These are phyloP conservation scores for Colletotrichum tamarilloi DNA, from an alignment of 2,329 filamentous ascomycete genomes.

Conservation along the genomic window DNA sequence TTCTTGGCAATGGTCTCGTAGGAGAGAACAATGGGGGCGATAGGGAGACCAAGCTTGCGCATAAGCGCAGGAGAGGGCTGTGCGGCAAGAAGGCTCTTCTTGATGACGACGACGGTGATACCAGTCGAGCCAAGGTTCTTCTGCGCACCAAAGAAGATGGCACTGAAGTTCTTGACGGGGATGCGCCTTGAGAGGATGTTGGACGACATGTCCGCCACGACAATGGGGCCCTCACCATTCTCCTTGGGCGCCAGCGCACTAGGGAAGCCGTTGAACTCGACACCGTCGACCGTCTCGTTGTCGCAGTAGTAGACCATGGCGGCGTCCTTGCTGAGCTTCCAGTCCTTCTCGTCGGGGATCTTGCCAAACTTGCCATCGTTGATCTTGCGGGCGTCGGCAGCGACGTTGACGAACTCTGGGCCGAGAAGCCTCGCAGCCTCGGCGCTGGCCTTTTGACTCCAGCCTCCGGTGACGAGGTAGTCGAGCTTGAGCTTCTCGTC, in stretches of 20 bases:
- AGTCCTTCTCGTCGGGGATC: conserved; percentile 81
- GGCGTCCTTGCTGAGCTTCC: conserved; percentile 76
- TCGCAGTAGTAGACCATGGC: conserved; percentile 90
- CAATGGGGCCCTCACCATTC: conserved; percentile 75
- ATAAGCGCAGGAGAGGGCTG: conserved; percentile 77
- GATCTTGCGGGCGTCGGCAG: conserved; percentile 70
- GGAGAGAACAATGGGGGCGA: conserved; percentile 82
- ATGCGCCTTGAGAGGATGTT: conserved; percentile 89
- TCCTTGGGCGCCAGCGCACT: conserved; percentile 66
- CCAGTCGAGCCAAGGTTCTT: conserved; percentile 93
- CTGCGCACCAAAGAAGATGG: conserved; percentile 93
- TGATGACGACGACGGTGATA: conserved; percentile 86
- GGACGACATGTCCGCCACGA: conserved; percentile 93
- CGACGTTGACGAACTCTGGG: conserved; percentile 83
- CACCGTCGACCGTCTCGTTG: conserved; percentile 94
- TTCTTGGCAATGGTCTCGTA: conserved; percentile 91
- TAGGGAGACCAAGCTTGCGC: conserved; percentile 78
- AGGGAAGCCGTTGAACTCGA: conserved; percentile 86
- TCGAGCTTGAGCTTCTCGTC: conserved; percentile 82
- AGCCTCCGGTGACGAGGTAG: conserved; percentile 90
- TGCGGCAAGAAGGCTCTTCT: conserved; percentile 82
- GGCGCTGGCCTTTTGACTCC: conserved; percentile 87
- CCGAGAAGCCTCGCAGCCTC: conserved; percentile 85
- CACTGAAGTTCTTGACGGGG: conserved; percentile 80
- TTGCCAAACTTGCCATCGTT: conserved; percentile 87